Evolutionary conservation across 768 basidiomycete genomes (phyloP).

Genomic region (Cantharellus anzutake): DNA sequence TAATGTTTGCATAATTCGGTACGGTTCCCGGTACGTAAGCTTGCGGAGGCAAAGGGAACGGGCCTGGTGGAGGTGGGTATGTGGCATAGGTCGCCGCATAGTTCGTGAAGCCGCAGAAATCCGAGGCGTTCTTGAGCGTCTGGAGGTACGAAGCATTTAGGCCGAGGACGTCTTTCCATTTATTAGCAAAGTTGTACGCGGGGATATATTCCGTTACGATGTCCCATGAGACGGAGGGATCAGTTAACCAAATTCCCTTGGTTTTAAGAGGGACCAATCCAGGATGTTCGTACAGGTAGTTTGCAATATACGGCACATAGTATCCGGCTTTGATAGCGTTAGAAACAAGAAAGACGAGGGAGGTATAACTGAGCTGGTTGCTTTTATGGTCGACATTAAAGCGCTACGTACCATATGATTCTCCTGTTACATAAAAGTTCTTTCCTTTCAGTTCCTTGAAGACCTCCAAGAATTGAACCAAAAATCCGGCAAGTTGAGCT

Average conservation of each 20-base stretch:
- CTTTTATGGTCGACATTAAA: no score
- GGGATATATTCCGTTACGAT: slow-evolving; percentile 53
- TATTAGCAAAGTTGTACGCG: slow-evolving; percentile 49
- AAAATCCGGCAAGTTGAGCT: slow-evolving; percentile 35
- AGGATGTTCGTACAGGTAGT: slow-evolving; percentile 48
- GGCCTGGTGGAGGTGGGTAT: slow-evolving; percentile 39
- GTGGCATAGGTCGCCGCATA: slow-evolving; percentile 44
- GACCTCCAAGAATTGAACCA: slow-evolving; percentile 58
- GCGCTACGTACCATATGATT: slow-evolving; percentile 14
- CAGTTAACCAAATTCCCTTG: slow-evolving; percentile 52
- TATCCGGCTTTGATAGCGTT: slow-evolving; percentile 28
- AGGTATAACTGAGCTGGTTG: no score
- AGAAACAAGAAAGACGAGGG: no score
- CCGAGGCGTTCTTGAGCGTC: slow-evolving; percentile 33
- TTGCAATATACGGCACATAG: slow-evolving; percentile 52
- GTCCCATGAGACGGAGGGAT: slow-evolving; percentile 44
- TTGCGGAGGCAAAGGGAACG: slow-evolving; percentile 36
- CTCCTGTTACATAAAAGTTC: slow-evolving; percentile 50
- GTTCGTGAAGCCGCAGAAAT: slow-evolving; percentile 38
- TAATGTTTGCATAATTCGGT: slow-evolving; percentile 22
- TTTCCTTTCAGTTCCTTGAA: slow-evolving; percentile 57
- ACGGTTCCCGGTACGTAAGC: slow-evolving; percentile 17
- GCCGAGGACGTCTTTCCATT: slow-evolving; percentile 48
- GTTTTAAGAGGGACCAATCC: slow-evolving; percentile 32
- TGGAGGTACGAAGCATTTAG: slow-evolving; percentile 53